Evolutionary conservation across 306 rosid species (phyloP), one percentile per base, ranked within the genome.

Genomic region (Cucumis cinereus): DNA sequence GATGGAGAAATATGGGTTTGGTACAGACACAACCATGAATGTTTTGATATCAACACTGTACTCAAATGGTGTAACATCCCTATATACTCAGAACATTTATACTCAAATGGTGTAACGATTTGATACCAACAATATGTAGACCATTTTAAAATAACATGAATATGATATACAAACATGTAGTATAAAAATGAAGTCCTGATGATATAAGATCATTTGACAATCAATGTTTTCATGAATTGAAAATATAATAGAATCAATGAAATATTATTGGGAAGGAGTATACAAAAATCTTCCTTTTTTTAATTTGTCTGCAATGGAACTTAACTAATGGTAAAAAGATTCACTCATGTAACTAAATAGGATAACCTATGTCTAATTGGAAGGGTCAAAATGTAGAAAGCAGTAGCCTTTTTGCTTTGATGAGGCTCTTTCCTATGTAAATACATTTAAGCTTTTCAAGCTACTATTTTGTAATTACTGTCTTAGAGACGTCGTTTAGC

Each of bases 11-110:
- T 87, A 81, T 47, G 88, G 96, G 2, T 67, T 91, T 23, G 24
- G 81, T 33, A 87, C 79, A 73, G 93, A 91, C 60, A 84, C 80
- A 1, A 77, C 88, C 2, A n/a, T 94, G 88, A 87, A 88, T 67
- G 72, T 54, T 8, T 17, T 50, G 55, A 50, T 49, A 13, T 49
- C 5, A 14, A 49, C 7, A 17, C 14, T 60, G 15, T 28, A 26
- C 20, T 17, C 40, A 17, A 16, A 62, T 62, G 70, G 17, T 35
- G 40, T 5, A 5, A 59, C 41, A 61, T 30, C 35, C 35, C 35
- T 49, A 3, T 49, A 14, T 49, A 49, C 19, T 45, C 17, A 45
- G 49, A 43, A 3, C 20, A 26, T 60, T 28, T 60, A 28, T 28
- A 60, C 40, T 17, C 40, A 17, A 16, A 62, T 62, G 70, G 17